Conservation (phyloP, 2,329 filamentous ascomycete genomes). For the Sporothrix globosa region DNA sequence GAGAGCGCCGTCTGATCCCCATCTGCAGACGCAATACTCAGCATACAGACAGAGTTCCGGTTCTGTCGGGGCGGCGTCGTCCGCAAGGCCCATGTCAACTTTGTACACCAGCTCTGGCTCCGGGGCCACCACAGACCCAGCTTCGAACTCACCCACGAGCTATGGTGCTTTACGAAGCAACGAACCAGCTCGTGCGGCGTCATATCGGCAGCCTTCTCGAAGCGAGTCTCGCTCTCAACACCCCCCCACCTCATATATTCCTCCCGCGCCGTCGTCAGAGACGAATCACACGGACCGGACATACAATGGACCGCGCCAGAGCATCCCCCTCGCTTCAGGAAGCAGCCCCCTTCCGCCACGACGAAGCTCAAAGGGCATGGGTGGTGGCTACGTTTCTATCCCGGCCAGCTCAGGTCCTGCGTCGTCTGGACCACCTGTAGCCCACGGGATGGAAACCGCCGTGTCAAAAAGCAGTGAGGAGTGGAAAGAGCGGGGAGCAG, state of each 20-base stretch:
- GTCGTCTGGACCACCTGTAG: constrained; percentile 40
- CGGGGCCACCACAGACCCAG: constrained; percentile 42
- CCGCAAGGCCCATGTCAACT: constrained; percentile 43
- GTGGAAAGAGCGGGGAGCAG: constrained; percentile 95
- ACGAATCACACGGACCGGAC: constrained; percentile 51
- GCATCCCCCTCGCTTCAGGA: constrained; percentile 53
- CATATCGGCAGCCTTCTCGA: constrained; percentile 55
- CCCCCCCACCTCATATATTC: constrained; percentile 55
- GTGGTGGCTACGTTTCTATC: constrained; percentile 56
- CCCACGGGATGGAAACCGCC: constrained; percentile 47
- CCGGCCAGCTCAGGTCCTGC: constrained; percentile 34
- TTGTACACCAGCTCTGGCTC: constrained; percentile 40
- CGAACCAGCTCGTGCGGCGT: constrained; percentile 62
- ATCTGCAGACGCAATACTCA: constrained; percentile 34
- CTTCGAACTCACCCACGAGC: constrained; percentile 31
- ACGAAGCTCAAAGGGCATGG: constrained; percentile 73
- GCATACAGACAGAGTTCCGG: constrained; percentile 32
- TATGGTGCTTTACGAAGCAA: constrained; percentile 50
- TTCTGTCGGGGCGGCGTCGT: constrained; percentile 27
- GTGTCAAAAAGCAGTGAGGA: constrained; percentile 73
- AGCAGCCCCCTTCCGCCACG: constrained; percentile 72
- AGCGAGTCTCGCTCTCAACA: constrained; percentile 67
- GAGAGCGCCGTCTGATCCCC: constrained; percentile 30
- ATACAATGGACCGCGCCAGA: constrained; percentile 48
- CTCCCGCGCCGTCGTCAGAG: constrained; percentile 67